Evolutionary conservation across 2,329 filamentous ascomycete genomes (phyloP).

Genomic region (Hymenoscyphus infarciens): DNA sequence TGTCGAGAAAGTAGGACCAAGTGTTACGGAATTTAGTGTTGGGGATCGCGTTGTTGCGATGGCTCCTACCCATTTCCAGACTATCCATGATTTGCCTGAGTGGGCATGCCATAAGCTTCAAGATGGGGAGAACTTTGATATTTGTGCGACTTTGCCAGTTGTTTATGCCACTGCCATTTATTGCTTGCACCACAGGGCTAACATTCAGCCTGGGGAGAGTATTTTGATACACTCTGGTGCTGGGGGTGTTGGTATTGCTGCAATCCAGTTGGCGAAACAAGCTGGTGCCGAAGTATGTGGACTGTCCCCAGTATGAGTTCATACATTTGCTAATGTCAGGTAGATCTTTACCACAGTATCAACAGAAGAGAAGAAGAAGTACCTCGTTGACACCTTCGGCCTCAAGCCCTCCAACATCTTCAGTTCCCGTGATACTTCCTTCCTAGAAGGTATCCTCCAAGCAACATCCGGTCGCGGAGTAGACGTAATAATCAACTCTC

Average conservation of each 20-base stretch:
- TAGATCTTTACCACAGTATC: constrained; percentile 27
- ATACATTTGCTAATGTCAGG: too few species aligned
- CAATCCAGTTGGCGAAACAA: constrained; percentile 32
- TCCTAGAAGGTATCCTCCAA: constrained; percentile 17
- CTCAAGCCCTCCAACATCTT: constrained; percentile 9
- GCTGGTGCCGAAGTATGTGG: constrained; percentile 24
- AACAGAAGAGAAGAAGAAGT: constrained; percentile 13
- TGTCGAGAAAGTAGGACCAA: constrained; percentile 27
- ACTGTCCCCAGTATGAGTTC: too few species aligned
- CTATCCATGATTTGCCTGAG: background rate
- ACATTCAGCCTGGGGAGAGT: constrained; percentile 4
- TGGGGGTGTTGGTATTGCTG: constrained; percentile 34
- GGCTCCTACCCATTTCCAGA: constrained; percentile 25
- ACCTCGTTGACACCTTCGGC: constrained; percentile 3
- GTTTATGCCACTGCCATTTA: constrained; percentile 8
- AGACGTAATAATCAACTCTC: constrained; percentile 31
- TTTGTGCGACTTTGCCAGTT: constrained; percentile 36
- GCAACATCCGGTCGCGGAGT: constrained; percentile 27
- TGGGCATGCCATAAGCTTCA: constrained; percentile 39
- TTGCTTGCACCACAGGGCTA: constrained; percentile 1
- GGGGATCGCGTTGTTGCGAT: constrained; percentile 36
- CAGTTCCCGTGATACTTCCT: constrained; percentile 17
- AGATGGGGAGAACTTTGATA: constrained; percentile 39
- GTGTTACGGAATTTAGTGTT: constrained; percentile 23
- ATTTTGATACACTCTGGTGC: constrained; percentile 34